Evolutionary conservation across 1,139 yeast species (phyloP).

Genomic region (Wickerhamomyces sp.): DNA sequence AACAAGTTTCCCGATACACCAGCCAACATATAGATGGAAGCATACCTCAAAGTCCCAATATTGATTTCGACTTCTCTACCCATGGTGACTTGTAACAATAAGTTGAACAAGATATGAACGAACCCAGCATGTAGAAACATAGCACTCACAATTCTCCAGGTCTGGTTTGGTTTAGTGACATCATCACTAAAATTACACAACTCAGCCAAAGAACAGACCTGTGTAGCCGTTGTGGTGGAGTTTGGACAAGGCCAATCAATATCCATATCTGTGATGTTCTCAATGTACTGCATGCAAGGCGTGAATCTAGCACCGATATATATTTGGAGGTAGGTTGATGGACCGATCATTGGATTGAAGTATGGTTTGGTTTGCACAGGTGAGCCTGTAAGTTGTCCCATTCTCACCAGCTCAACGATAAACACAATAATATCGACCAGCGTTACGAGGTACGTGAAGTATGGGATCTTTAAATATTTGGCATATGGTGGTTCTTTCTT

Average conservation of each 20-base stretch:
- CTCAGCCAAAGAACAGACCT: conserved; percentile 52
- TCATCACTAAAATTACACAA: conserved; percentile 38
- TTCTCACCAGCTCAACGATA: conserved; percentile 58
- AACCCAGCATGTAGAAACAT: conserved; percentile 77
- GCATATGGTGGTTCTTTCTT: not conserved
- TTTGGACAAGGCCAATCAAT: conserved; percentile 65
- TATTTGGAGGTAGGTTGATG: conserved; percentile 62
- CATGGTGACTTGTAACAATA: conserved; percentile 55
- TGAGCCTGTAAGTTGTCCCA: conserved; percentile 59
- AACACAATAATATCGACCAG: conserved; percentile 54
- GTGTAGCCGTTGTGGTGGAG: conserved; percentile 49
- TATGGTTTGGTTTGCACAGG: conserved; percentile 68
- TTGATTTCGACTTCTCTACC: conserved; percentile 59
- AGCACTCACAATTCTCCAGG: conserved; percentile 68
- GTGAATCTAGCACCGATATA: conserved; percentile 70
- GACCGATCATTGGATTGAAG: conserved; percentile 79
- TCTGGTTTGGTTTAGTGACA: conserved; percentile 46
- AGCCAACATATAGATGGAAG: conserved; percentile 51
- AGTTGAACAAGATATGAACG: conserved; percentile 61
- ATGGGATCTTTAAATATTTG: conserved; percentile 24
- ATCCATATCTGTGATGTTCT: conserved; percentile 43
- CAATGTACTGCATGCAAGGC: conserved; percentile 62
- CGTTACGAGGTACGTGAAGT: conserved; percentile 43
- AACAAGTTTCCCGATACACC: conserved; percentile 67
- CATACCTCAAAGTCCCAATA: conserved; percentile 53